These are phyloP conservation scores for Moniliella sp. DNA, from an alignment of 1,284 basidiomycete species.

Conservation along the genomic window DNA sequence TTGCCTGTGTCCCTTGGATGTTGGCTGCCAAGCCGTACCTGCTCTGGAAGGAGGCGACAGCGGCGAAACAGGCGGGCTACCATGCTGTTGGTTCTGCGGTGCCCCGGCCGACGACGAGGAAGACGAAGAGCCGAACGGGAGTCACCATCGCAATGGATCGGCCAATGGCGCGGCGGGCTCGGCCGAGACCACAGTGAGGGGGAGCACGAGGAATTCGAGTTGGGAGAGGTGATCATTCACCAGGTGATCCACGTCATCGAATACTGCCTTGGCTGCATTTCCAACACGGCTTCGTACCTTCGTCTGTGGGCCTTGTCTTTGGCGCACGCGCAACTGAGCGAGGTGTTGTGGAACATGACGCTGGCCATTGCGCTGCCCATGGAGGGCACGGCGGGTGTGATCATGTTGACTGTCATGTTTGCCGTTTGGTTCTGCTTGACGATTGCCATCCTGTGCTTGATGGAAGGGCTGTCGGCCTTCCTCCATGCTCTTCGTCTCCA, in stretches of 20 bases:
- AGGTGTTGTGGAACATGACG: constrained; percentile 44
- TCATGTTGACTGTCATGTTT: constrained; percentile 48
- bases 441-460: constrained; percentile 49
- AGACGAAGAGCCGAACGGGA: constrained; percentile 29
- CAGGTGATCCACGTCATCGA: constrained; percentile 69
- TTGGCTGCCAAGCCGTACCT: constrained; percentile 81
- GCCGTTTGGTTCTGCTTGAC: constrained; percentile 64
- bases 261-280: constrained; percentile 93
- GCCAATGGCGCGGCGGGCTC: constrained; percentile 64
- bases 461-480: constrained; percentile 62
- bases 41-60: constrained; percentile 69
- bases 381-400: constrained; percentile 35
- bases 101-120: constrained; percentile 40
- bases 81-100: constrained; percentile 38
- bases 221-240: constrained; percentile 82
- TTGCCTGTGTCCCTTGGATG: constrained; percentile 85
- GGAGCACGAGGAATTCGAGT: constrained; percentile 51
- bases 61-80: constrained; percentile 66
- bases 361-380: constrained; percentile 29
- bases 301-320: constrained; percentile 95
- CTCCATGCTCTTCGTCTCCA: constrained; percentile 85
- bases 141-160: too few relatives aligned
- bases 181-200: constrained; percentile 49
- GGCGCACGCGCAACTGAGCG: constrained; percentile 87
- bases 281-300: constrained; percentile 94